Evolutionary conservation across 2,329 filamentous ascomycete species (phyloP).

Genomic region (Colletotrichum australisinense): DNA sequence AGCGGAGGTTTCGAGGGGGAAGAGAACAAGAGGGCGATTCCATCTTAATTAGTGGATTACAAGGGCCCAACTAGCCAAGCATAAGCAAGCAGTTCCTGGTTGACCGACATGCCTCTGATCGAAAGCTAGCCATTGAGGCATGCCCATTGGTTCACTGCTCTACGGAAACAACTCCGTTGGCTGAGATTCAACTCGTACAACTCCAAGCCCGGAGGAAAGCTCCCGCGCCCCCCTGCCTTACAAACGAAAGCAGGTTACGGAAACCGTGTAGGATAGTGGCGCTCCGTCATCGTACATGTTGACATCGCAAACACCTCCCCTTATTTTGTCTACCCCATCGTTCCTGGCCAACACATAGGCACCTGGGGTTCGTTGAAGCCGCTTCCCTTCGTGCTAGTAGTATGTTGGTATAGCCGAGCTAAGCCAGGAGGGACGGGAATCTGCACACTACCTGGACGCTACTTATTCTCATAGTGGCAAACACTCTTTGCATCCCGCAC

Average conservation of each 20-base stretch:
- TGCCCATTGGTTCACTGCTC: neutral
- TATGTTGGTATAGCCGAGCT: neutral
- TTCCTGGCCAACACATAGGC: neutral
- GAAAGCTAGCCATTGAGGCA: neutral
- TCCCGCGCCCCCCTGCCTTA: constrained; percentile 14
- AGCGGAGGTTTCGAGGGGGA: no score
- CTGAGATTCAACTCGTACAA: neutral
- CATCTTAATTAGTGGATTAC: neutral
- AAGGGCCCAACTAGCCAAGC: neutral
- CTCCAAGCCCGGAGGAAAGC: neutral
- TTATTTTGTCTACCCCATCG: neutral
- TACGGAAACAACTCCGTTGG: neutral
- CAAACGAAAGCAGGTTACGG: constrained; percentile 20
- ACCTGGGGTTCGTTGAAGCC: neutral
- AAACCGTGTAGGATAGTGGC: neutral
- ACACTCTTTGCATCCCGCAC: neutral
- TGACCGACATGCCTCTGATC: neutral
- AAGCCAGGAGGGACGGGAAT: neutral
- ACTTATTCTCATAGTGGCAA: neutral
- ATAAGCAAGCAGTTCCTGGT: neutral
- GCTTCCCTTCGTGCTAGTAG: neutral
- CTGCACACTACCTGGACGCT: neutral
- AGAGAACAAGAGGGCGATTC: neutral
- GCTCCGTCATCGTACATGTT: constrained; percentile 23
- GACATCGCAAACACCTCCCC: neutral